These are phyloP conservation scores for Coffea humblotiana DNA, from an alignment of 305 asterid species.

Conservation along the genomic window DNA sequence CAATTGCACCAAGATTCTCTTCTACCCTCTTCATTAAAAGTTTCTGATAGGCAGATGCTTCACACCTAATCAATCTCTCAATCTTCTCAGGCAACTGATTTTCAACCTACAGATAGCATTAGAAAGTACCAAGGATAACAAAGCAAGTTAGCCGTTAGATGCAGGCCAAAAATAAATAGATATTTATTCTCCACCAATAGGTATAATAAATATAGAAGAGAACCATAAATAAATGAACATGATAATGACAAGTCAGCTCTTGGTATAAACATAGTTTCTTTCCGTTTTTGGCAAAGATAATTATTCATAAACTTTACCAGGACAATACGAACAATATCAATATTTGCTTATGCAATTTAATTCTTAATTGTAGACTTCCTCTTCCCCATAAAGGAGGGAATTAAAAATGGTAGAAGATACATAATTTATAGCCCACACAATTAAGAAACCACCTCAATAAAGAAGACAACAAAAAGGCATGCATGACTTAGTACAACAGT, in stretches of 20 bases:
- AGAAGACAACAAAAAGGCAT: background rate
- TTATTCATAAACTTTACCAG: background rate
- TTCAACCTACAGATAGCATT: constrained; percentile 71
- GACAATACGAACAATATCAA: background rate
- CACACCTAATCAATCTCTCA: constrained; percentile 94
- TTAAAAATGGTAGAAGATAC: background rate
- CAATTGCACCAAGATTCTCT: constrained; percentile 97
- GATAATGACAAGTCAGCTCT: background rate
- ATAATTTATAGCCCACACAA: background rate
- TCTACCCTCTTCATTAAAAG: constrained; percentile 97
- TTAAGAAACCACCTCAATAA: too few species aligned
- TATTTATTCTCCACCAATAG: background rate
- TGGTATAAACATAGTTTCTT: background rate
- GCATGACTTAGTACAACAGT: background rate
- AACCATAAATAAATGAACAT: background rate
- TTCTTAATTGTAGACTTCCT: background rate
- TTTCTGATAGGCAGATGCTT: constrained; percentile 95
- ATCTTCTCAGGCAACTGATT: constrained; percentile 92
- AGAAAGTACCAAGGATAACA: constrained; percentile 20
- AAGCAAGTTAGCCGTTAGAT: background rate
- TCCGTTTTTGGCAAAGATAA: background rate
- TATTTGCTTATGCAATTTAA: background rate
- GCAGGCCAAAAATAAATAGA: background rate
- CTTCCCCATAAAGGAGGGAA: background rate
- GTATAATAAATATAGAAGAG: background rate